Conservation (phyloP, 768 basidiomycete genomes). For the Tulasnella sp. region DNA sequence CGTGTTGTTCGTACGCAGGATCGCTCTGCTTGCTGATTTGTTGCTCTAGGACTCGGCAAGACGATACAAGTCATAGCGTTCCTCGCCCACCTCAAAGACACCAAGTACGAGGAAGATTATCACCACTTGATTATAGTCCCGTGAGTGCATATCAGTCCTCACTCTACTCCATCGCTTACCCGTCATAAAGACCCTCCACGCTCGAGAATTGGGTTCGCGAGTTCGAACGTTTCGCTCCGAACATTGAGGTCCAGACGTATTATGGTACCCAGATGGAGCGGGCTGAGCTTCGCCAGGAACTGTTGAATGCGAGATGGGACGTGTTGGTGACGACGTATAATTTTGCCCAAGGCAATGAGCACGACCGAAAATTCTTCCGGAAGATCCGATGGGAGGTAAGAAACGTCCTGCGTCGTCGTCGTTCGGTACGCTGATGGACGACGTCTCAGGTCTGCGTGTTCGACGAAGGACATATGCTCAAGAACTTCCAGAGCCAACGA, state of each 20-base stretch:
- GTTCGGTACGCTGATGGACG: background rate
- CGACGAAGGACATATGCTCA: conserved; percentile 94
- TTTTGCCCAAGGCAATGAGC: conserved; percentile 72
- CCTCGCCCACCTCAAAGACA: conserved; percentile 74
- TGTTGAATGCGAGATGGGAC: conserved; percentile 50
- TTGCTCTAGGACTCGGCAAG: conserved; percentile 74
- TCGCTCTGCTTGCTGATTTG: background rate
- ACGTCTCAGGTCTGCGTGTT: conserved; percentile 69
- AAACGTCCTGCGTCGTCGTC: background rate
- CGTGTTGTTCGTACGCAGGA: conserved; percentile 23
- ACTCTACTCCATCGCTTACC: background rate
- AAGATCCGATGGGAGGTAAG: conserved; percentile 87
- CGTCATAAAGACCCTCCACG: conserved; percentile 65
- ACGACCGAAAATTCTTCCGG: conserved; percentile 87
- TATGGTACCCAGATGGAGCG: conserved; percentile 90
- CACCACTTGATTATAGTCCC: conserved; percentile 94
- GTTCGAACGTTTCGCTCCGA: conserved; percentile 81
- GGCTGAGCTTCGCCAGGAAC: conserved; percentile 52
- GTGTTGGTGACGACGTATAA: conserved; percentile 96
- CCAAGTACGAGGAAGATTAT: conserved; percentile 72
- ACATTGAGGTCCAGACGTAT: conserved; percentile 77
- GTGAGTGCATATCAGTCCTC: conserved; percentile 37
- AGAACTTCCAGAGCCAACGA: conserved; percentile 95
- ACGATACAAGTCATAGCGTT: conserved; percentile 98
- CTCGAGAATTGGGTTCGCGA: conserved; percentile 98